These are phyloP conservation scores for Coemansia sp. DNA, from an alignment of 192 early-diverging fungal species.

Conservation along the genomic window DNA sequence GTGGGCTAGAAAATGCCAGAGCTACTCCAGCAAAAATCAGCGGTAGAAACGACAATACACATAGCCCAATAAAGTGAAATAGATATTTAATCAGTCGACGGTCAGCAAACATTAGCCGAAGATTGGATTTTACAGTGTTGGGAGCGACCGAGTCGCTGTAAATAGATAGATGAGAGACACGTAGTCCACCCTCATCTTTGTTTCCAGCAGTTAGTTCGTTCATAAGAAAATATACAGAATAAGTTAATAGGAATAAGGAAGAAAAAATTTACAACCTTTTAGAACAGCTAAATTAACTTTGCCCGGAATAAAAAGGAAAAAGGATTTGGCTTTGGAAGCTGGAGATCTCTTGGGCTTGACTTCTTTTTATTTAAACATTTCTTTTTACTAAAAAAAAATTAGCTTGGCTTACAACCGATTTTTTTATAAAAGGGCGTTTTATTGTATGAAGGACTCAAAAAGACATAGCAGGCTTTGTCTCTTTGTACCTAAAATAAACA, in stretches of 20 bases:
- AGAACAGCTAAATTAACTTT: too few species aligned
- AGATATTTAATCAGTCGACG: slow-evolving; percentile 13
- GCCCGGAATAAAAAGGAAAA: too few species aligned
- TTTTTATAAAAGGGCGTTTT: too few species aligned
- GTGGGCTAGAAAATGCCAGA: slow-evolving; percentile 24
- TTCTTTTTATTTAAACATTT: too few species aligned
- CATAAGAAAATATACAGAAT: background rate
- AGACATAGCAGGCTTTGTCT: too few species aligned
- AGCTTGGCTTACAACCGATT: too few species aligned
- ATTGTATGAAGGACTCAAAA: too few species aligned
- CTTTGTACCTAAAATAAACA: background rate
- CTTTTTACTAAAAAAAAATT: too few species aligned
- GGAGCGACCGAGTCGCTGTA: background rate
- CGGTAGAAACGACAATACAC: slow-evolving; percentile 25
- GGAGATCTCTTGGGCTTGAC: too few species aligned
- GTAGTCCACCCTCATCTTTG: background rate
- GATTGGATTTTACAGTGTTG: slow-evolving; percentile 1
- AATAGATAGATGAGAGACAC: slow-evolving; percentile 16
- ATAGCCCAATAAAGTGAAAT: slow-evolving; percentile 15
- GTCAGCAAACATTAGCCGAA: slow-evolving; percentile 11
- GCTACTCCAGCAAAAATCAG: slow-evolving; percentile 38
- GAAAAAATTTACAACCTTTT: background rate
- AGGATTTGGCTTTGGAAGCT: too few species aligned
- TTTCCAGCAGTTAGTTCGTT: background rate
- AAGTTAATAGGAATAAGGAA: background rate